Conservation (phyloP, 495 filamentous ascomycete species). For the Lasiosphaeris hirsuta region DNA sequence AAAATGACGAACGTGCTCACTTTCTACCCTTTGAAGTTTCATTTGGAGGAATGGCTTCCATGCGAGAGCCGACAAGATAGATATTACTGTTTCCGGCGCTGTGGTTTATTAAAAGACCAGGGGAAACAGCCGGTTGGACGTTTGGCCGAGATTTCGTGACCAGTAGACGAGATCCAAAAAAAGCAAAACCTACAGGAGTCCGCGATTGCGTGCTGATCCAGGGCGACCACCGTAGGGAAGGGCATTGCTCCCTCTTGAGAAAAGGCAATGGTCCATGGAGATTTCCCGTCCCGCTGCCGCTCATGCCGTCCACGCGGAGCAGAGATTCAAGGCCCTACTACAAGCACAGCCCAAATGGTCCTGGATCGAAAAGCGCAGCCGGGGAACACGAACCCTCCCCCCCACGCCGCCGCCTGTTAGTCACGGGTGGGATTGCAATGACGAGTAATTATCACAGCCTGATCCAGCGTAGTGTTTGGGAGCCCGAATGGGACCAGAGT, state of each 20-base stretch:
- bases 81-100: too few species aligned
- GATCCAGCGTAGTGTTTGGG: background rate
- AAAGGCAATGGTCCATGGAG: background rate
- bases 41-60: background rate
- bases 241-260: background rate
- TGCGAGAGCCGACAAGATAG: too few species aligned
- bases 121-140: background rate
- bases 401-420: slow-evolving; percentile 8
- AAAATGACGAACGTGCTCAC: background rate
- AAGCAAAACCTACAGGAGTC: background rate
- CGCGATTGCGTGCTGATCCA: slow-evolving; percentile 9
- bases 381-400: background rate
- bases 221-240: background rate
- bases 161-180: background rate
- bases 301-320: too few species aligned
- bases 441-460: slow-evolving; percentile 3
- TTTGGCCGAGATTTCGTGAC: background rate
- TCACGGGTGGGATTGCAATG: slow-evolving; percentile 7
- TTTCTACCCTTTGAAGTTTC: background rate
- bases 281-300: too few species aligned
- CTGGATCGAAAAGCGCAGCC: background rate
- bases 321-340: too few species aligned
- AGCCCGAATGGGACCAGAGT: background rate
- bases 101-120: background rate
- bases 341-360: background rate